A percentile compares a stretch with the other conserved stretches of the same genome.
Conservation (phyloP, 139 green algal species). For the Eudorina sp. region DNA sequence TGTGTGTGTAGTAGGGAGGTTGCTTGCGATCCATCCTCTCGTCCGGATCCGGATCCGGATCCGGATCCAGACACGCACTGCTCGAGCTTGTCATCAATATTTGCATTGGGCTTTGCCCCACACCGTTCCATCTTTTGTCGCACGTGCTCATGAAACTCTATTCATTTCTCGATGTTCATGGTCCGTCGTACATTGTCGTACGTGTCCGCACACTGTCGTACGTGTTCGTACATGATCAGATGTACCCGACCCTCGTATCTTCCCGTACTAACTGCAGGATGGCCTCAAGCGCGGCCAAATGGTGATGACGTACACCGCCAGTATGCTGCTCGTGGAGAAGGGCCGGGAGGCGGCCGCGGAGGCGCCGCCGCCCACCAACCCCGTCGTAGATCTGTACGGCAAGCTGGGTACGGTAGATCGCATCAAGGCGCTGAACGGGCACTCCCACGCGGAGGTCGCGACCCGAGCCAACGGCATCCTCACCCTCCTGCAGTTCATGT, state of each 20-base stretch:
- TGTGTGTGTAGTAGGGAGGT: too few species aligned
- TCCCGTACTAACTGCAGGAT: slow-evolving; percentile 8
- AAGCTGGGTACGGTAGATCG: slow-evolving; percentile 8
- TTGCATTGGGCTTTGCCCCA: too few species aligned
- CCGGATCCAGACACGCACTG: too few species aligned
- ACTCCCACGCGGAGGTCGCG: slow-evolving; percentile 19
- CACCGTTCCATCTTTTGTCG: too few species aligned
- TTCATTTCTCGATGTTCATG: background rate
- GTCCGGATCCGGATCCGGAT: too few species aligned
- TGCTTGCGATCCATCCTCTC: too few species aligned
- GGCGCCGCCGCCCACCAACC: background rate
- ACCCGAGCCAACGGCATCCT: slow-evolving; percentile 34
- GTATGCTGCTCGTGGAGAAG: slow-evolving; percentile 33
- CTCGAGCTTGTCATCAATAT: too few species aligned
- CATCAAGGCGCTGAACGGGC: slow-evolving; percentile 23
- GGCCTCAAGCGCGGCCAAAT: slow-evolving; percentile 43
- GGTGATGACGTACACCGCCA: slow-evolving; percentile 39
- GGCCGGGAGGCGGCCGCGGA: background rate
- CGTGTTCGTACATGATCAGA: background rate
- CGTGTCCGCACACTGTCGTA: background rate
- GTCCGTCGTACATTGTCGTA: background rate
- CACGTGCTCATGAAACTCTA: background rate
- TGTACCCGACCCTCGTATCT: background rate
- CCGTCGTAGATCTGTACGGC: slow-evolving; percentile 25
- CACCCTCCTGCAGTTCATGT: slow-evolving; percentile 28